Evolutionary conservation across 2,329 filamentous ascomycete genomes (phyloP).

Genomic region (Colletotrichum siamense): DNA sequence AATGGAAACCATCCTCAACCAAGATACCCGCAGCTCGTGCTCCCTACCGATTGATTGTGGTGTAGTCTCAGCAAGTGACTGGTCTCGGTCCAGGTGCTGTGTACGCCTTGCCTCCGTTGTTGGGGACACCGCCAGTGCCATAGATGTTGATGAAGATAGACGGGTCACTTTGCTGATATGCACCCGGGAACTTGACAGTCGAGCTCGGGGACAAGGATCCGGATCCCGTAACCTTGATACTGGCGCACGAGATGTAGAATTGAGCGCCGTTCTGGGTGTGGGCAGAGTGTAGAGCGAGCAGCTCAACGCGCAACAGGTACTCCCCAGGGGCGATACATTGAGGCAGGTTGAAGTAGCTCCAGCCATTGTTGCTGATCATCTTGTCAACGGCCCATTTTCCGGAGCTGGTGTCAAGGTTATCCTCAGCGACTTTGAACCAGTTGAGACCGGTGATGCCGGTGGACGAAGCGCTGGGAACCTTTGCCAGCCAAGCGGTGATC

Average conservation of each 20-base stretch:
- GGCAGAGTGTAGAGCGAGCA: conserved; percentile 58
- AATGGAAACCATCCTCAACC: not conserved
- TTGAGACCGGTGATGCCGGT: conserved; percentile 41
- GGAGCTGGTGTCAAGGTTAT: conserved; percentile 47
- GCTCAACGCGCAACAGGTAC: conserved; percentile 61
- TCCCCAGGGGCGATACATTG: conserved; percentile 56
- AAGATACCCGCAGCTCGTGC: not conserved
- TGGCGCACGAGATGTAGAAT: conserved; percentile 61
- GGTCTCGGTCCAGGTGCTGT: conserved; percentile 40
- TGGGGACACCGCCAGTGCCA: conserved; percentile 42
- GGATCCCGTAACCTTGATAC: conserved; percentile 56
- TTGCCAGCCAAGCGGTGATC: conserved; percentile 57
- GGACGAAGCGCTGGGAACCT: conserved; percentile 55
- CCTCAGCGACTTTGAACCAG: conserved; percentile 46
- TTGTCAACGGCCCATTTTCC: conserved; percentile 55
- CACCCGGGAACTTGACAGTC: conserved; percentile 51
- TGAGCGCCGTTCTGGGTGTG: conserved; percentile 49
- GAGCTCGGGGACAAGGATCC: conserved; percentile 38
- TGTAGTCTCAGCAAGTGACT: conserved; percentile 28
- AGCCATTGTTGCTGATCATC: conserved; percentile 48
- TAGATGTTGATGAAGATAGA: conserved; percentile 55
- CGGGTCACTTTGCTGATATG: conserved; percentile 47
- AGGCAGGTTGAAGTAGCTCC: conserved; percentile 55
- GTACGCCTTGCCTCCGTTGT: conserved; percentile 47
- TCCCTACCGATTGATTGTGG: rapidly evolving